phyloP scores from a whole-genome alignment of 768 basidiomycete species.

The Exidia glandulosa region DNA sequence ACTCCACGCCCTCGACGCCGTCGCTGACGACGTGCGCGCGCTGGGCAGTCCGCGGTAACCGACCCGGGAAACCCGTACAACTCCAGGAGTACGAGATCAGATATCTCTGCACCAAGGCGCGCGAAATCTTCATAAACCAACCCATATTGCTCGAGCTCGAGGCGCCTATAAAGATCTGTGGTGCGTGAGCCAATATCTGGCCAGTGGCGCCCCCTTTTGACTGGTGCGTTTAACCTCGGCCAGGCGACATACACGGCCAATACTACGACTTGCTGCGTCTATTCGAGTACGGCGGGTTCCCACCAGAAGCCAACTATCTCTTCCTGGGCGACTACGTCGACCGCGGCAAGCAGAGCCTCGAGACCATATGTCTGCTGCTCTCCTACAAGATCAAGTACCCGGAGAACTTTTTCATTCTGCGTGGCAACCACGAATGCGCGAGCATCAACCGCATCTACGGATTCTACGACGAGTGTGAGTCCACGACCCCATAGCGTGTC shows the following conservation, averaged over 20 bases:
- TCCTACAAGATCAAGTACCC: slow-evolving; percentile 99
- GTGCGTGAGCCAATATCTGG: too few relatives aligned
- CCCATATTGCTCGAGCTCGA: slow-evolving; percentile 96
- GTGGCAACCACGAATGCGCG: slow-evolving; percentile 98
- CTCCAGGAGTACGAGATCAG: slow-evolving; percentile 99
- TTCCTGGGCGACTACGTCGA: slow-evolving; percentile 99
- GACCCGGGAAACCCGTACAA: slow-evolving; percentile 96
- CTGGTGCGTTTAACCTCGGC: too few relatives aligned
- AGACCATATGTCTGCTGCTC: slow-evolving; percentile 97
- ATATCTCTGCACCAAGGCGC: slow-evolving; percentile 94
- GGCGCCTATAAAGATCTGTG: slow-evolving; percentile 99
- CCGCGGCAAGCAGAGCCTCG: slow-evolving; percentile 95
- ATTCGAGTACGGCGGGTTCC: slow-evolving; percentile 99
- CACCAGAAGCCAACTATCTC: slow-evolving; percentile 99
- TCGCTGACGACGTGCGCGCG: background rate
- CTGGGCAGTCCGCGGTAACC: slow-evolving; percentile 74
- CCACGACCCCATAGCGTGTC: background rate
- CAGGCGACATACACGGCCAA: slow-evolving; percentile 98
- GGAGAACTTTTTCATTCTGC: slow-evolving; percentile 99
- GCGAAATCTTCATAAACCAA: slow-evolving; percentile 99
- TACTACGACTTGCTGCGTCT: slow-evolving; percentile 97
- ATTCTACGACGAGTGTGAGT: slow-evolving; percentile 98
- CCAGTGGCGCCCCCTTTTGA: too few relatives aligned
- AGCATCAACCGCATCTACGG: slow-evolving; percentile 99
- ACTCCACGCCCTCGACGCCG: too few relatives aligned